Evolutionary conservation across 768 basidiomycete species (phyloP).

Genomic region (Hysterangium stoloniferum): DNA sequence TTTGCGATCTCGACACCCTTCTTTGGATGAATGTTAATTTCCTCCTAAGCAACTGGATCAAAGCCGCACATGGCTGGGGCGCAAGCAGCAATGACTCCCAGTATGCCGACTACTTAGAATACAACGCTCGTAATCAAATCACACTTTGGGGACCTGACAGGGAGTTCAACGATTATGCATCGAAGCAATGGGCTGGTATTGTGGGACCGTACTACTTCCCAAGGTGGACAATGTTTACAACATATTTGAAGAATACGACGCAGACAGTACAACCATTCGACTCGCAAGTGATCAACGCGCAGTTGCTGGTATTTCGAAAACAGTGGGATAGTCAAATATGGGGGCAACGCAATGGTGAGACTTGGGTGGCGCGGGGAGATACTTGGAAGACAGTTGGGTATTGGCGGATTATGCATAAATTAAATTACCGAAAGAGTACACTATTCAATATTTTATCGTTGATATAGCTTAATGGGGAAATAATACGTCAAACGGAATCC

Average conservation of each 20-base stretch:
- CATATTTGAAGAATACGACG: constrained; percentile 26
- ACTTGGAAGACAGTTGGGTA: constrained; percentile 19
- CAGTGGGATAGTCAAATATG: constrained; percentile 22
- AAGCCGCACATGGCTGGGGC: constrained; percentile 25
- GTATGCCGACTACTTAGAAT: constrained; percentile 31
- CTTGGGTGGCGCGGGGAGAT: constrained; percentile 18
- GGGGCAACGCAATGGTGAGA: constrained; percentile 15
- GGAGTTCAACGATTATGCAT: constrained; percentile 36
- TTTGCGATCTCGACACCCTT: constrained; percentile 28
- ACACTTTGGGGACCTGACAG: constrained; percentile 37
- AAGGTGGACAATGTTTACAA: constrained; percentile 30
- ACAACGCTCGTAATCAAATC: constrained; percentile 34
- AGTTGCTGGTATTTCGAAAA: constrained; percentile 28
- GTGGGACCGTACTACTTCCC: constrained; percentile 28
- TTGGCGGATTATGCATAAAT: no score
- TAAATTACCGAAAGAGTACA: no score
- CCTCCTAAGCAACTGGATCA: constrained; percentile 30
- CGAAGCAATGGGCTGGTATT: constrained; percentile 37
- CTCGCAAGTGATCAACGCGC: constrained; percentile 15
- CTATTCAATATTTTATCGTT: no score
- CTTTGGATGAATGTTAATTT: constrained; percentile 27
- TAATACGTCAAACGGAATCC: no score
- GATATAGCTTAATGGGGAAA: no score
- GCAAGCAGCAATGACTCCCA: constrained; percentile 17
- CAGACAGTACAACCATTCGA: constrained; percentile 24